Conservation (phyloP, 148 eudicot species). For the Arbutus unedo region DNA sequence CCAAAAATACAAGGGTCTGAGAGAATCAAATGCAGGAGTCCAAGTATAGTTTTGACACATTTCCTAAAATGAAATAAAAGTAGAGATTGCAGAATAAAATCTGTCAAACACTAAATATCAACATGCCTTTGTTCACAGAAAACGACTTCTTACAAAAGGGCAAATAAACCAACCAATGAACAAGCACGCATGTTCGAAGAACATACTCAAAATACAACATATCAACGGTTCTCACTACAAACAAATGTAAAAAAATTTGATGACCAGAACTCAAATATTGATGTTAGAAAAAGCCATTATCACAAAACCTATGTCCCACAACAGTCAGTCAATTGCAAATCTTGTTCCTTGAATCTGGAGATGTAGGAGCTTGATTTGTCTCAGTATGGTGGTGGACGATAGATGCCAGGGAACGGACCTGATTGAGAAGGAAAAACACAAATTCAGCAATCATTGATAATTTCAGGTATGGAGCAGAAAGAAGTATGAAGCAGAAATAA, state of each 20-base stretch:
- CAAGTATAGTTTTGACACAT: background rate
- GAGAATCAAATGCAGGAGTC: background rate
- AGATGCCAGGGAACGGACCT: slow-evolving; percentile 44
- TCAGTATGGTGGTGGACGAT: slow-evolving; percentile 54
- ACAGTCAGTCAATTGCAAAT: slow-evolving; percentile 9
- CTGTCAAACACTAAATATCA: background rate
- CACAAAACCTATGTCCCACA: background rate
- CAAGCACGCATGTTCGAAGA: background rate
- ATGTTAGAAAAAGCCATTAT: background rate
- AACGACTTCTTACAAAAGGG: background rate
- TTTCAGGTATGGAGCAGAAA: background rate
- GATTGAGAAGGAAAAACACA: background rate
- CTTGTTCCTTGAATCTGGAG: background rate
- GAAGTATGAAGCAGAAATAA: background rate
- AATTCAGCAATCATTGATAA: slow-evolving; percentile 9
- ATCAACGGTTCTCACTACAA: slow-evolving; percentile 6
- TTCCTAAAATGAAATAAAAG: background rate
- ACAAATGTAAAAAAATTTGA: background rate
- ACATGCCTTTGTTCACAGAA: background rate
- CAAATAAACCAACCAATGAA: background rate
- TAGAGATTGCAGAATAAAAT: background rate
- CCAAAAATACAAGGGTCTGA: background rate
- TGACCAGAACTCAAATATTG: background rate
- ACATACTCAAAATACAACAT: background rate
- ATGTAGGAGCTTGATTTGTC: slow-evolving; percentile 9